Conservation (phyloP, 441 rosid genomes). For the Omphalea diandra region DNA sequence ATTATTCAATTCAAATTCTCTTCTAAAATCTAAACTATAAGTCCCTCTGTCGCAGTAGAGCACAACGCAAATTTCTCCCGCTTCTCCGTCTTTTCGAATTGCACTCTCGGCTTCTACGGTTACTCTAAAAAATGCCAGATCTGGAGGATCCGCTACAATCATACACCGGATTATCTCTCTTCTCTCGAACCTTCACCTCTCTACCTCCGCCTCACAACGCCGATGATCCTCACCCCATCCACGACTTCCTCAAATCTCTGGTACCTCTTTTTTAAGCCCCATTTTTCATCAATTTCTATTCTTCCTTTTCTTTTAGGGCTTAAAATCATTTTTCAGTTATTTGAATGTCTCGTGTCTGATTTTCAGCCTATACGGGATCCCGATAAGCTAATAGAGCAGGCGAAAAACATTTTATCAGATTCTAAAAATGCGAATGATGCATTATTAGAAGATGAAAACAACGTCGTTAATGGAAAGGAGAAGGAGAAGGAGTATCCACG, state of each 20-base stretch:
- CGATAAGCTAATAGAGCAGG: conserved; percentile 44
- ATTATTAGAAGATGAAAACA: conserved; percentile 18
- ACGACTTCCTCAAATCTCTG: conserved; percentile 56
- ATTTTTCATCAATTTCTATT: too few relatives aligned
- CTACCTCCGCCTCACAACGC: conserved; percentile 28
- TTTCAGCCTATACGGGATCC: conserved; percentile 57
- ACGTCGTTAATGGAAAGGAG: conserved; percentile 28
- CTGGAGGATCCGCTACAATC: conserved; percentile 49
- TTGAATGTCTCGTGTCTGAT: too few relatives aligned
- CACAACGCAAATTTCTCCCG: too few relatives aligned
- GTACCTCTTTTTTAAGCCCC: conserved; percentile 25
- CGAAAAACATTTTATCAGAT: conserved; percentile 38
- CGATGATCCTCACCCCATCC: conserved; percentile 39
- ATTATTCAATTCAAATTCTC: too few relatives aligned
- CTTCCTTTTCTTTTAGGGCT: too few relatives aligned
- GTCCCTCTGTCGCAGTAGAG: too few relatives aligned
- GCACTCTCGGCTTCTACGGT: too few relatives aligned
- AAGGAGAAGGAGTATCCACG: conserved; percentile 41
- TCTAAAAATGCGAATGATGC: conserved; percentile 20
- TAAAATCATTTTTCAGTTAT: too few relatives aligned
- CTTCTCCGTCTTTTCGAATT: too few relatives aligned
- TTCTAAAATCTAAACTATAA: too few relatives aligned
- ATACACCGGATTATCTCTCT: conserved; percentile 54
- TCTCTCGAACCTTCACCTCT: conserved; percentile 52
- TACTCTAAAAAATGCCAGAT: conserved; percentile 21